Conservation (phyloP, 192 early-diverging fungal species). For the Backusella morwellensis region DNA sequence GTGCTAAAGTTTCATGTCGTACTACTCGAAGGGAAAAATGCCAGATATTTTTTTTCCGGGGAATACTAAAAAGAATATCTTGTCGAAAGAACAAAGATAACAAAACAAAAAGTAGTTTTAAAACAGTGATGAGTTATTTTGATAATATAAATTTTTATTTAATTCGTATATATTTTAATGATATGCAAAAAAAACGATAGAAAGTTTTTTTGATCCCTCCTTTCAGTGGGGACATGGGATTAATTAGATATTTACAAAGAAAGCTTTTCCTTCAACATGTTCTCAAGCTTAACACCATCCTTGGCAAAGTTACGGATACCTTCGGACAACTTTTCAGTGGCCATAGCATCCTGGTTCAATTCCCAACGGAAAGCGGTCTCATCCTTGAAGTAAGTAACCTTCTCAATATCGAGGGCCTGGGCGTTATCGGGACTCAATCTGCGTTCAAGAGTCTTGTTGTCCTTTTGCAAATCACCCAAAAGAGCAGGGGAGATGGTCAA, state of each 20-base stretch:
- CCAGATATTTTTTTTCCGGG: not conserved
- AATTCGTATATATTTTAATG: not conserved
- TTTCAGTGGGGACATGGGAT: not conserved
- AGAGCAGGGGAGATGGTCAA: conserved; percentile 95
- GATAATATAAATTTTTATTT: not conserved
- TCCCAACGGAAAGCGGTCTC: conserved; percentile 95
- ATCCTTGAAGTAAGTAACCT: conserved; percentile 70
- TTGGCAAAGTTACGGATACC: conserved; percentile 98
- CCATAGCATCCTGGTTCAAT: conserved; percentile 96
- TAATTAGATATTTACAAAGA: conserved; percentile 14
- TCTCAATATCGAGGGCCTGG: conserved; percentile 40
- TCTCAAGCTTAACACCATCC: conserved; percentile 80
- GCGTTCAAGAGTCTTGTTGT: conserved; percentile 66
- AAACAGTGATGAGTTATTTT: not conserved
- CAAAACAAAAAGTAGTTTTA: not conserved
- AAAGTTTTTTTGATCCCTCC: not conserved
- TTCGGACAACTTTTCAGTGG: conserved; percentile 97
- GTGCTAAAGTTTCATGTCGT: not conserved
- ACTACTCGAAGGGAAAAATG: not conserved
- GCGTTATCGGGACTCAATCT: conserved; percentile 75
- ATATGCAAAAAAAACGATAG: not conserved
- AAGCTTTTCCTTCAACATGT: conserved; percentile 60
- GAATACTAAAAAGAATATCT: not conserved
- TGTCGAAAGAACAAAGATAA: not conserved
- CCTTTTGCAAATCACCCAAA: conserved; percentile 72